Conservation (phyloP, 2,329 filamentous ascomycete genomes). For the Penicillium freii region DNA sequence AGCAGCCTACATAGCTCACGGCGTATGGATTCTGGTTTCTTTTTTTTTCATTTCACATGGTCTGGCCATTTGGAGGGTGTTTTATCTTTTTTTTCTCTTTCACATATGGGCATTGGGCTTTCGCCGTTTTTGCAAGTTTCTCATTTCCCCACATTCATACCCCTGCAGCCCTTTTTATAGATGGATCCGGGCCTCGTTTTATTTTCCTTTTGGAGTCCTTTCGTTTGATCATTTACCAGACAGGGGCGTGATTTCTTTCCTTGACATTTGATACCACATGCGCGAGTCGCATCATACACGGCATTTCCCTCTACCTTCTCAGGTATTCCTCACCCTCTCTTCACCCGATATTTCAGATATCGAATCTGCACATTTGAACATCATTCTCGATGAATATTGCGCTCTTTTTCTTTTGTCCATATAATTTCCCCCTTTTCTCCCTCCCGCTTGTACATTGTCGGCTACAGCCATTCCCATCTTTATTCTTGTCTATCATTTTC, state of each 20-base stretch:
- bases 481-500: conserved; percentile 15
- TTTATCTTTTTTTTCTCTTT: conserved; percentile 12
- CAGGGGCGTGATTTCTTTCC: conserved; percentile 17
- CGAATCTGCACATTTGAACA: conserved; percentile 8
- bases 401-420: conserved; percentile 25
- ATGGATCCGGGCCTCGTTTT: conserved; percentile 36
- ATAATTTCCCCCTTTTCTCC: conserved; percentile 7
- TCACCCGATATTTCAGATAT: conserved; percentile 8
- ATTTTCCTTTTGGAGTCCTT: conserved; percentile 30
- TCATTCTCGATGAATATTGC: conserved; percentile 21
- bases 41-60: conserved; percentile 18
- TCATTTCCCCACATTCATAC: conserved; percentile 36
- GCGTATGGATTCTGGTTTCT: conserved; percentile 33
- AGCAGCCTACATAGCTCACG: conserved; percentile 25
- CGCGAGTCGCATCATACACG: conserved; percentile 34
- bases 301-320: conserved; percentile 19
- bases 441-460: conserved; percentile 27
- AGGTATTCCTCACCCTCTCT: conserved; percentile 10
- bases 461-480: conserved; percentile 13
- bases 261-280: conserved; percentile 34
- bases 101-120: conserved; percentile 23
- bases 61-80: conserved; percentile 20
- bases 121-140: conserved; percentile 21
- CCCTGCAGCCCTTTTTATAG: conserved; percentile 40
- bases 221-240: conserved; percentile 15